These are phyloP conservation scores for Podospora pseudopauciseta DNA, from an alignment of 495 filamentous ascomycete species.

Conservation along the genomic window DNA sequence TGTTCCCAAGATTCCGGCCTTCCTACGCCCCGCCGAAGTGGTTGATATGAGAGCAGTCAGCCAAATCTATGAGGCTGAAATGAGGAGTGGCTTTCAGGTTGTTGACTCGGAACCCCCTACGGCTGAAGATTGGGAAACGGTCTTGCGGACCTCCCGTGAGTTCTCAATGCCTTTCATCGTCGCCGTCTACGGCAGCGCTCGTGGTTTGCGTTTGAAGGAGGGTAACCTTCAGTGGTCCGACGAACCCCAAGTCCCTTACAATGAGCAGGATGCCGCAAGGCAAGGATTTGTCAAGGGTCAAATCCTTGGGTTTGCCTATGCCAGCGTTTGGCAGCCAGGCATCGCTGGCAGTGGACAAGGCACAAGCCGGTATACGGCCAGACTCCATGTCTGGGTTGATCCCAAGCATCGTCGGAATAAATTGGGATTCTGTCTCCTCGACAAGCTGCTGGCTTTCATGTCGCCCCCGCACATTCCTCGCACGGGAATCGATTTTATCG, in stretches of 20 bases:
- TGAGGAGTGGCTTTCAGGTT: conserved; percentile 29
- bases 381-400: conserved; percentile 36
- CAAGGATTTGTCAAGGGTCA: conserved; percentile 3
- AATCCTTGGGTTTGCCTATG: conserved; percentile 38
- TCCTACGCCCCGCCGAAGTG: conserved; percentile 34
- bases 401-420: conserved; percentile 32
- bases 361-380: conserved; percentile 27
- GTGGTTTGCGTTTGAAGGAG: background rate
- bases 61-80: conserved; percentile 39
- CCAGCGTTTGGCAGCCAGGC: conserved; percentile 29
- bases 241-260: background rate
- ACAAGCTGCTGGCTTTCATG: conserved; percentile 31
- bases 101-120: conserved; percentile 30
- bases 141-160: conserved; percentile 21
- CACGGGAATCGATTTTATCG: conserved; percentile 31
- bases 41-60: conserved; percentile 30
- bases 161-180: conserved; percentile 42
- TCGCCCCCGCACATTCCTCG: conserved; percentile 26
- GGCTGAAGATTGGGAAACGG: conserved; percentile 18
- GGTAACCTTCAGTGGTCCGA: conserved; percentile 4
- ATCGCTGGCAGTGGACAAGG: conserved; percentile 21
- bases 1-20: conserved; percentile 29
- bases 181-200: conserved; percentile 31
- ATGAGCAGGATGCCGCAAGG: background rate
- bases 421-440: conserved; percentile 37